phyloP scores from a whole-genome alignment of 495 filamentous ascomycete species.

The Penicillium crystallinum region DNA sequence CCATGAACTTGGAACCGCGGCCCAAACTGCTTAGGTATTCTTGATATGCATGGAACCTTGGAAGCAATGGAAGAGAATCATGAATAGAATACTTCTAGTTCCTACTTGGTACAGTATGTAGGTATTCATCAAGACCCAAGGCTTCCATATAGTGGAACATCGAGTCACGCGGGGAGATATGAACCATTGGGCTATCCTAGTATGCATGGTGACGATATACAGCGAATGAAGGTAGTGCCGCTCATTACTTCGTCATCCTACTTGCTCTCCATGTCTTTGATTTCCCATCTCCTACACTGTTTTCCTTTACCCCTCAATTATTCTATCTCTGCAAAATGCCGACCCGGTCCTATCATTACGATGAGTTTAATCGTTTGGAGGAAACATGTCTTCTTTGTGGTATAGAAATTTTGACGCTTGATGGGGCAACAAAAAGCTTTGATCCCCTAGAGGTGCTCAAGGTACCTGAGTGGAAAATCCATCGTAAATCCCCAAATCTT shows the following conservation, averaged over 20 bases:
- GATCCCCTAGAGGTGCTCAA: neutral
- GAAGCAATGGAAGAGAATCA: too few species aligned
- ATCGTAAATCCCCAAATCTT: neutral
- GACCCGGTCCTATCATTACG: neutral
- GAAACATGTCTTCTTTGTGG: conserved; percentile 1
- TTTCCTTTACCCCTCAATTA: neutral
- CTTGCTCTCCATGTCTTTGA: neutral
- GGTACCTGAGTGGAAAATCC: neutral
- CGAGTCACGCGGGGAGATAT: too few species aligned
- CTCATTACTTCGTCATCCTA: neutral
- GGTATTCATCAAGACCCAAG: too few species aligned
- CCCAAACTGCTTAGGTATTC: too few species aligned
- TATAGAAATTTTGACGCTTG: neutral
- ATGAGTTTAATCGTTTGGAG: neutral
- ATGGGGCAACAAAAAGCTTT: neutral
- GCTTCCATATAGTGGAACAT: too few species aligned
- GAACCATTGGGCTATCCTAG: too few species aligned
- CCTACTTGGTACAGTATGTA: too few species aligned
- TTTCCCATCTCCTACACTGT: neutral
- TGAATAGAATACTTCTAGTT: too few species aligned
- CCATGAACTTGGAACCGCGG: too few species aligned
- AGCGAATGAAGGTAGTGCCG: too few species aligned
- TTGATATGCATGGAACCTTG: too few species aligned
- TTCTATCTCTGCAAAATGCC: neutral
- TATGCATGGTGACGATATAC: too few species aligned